Evolutionary conservation across 75 land plant species (phyloP).

Genomic region (Pseudotsuga menziesii): DNA sequence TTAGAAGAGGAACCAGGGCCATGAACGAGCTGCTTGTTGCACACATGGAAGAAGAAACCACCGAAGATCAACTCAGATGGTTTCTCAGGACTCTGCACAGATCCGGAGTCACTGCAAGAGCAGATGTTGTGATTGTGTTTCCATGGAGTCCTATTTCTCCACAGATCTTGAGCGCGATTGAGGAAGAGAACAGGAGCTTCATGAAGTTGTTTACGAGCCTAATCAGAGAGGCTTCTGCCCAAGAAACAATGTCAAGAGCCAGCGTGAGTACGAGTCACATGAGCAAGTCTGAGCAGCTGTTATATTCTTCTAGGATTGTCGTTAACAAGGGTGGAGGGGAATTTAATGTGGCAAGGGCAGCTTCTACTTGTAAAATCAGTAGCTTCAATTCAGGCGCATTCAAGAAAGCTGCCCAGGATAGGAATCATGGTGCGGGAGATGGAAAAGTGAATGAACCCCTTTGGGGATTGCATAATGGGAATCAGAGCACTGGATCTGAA

Average conservation of each 20-base stretch:
- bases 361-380: slow-evolving; percentile 12
- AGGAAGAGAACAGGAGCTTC: slow-evolving; percentile 44
- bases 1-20: slow-evolving; percentile 41
- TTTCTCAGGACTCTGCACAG: slow-evolving; percentile 48
- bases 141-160: slow-evolving; percentile 9
- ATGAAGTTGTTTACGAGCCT: slow-evolving; percentile 26
- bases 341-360: neutral
- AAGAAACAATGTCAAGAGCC: slow-evolving; percentile 8
- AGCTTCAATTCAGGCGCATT: slow-evolving; percentile 19
- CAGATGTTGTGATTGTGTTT: slow-evolving; percentile 55
- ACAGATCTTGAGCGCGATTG: slow-evolving; percentile 16
- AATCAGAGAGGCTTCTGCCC: slow-evolving; percentile 3
- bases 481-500: slow-evolving; percentile 2
- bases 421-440: slow-evolving; percentile 1
- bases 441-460: slow-evolving; percentile 16
- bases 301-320: slow-evolving; percentile 12
- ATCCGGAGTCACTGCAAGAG: slow-evolving; percentile 44
- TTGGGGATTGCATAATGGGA: slow-evolving; percentile 27
- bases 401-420: slow-evolving; percentile 16
- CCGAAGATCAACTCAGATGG: slow-evolving; percentile 20
- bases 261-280: neutral
- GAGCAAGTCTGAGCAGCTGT: neutral
- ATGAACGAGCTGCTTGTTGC: slow-evolving; percentile 63
- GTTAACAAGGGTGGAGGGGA: slow-evolving; percentile 13
- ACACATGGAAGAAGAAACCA: slow-evolving; percentile 33